A percentile compares a stretch with the other conserved stretches of the same genome.
Evolutionary conservation across 192 early-diverging fungal genomes (phyloP).

Genomic region (Mortierella alpina): DNA sequence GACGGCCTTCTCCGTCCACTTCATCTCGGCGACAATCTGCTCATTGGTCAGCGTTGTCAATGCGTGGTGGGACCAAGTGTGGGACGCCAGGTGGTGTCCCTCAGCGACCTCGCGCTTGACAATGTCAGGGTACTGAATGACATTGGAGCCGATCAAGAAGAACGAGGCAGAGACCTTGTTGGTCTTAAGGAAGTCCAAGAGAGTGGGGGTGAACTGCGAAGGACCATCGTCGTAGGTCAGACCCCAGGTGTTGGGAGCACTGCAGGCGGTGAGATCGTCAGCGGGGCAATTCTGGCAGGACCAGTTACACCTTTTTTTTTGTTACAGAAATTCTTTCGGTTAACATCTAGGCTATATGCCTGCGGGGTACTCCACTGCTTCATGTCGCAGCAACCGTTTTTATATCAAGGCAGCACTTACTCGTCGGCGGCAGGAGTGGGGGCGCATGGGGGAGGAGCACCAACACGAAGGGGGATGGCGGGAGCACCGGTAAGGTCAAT

Average conservation of each 20-base stretch:
- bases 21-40: conserved; percentile 70
- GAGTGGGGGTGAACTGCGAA: conserved; percentile 50
- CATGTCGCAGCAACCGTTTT: not conserved
- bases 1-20: conserved; percentile 73
- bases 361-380: not conserved
- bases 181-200: conserved; percentile 60
- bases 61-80: conserved; percentile 74
- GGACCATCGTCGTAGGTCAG: conserved; percentile 68
- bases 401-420: conserved; percentile 8
- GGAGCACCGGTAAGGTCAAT: conserved; percentile 46
- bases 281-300: conserved; percentile 55
- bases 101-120: conserved; percentile 49
- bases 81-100: conserved; percentile 70
- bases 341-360: not conserved
- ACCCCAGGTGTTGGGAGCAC: conserved; percentile 63
- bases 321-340: not conserved
- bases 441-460: conserved; percentile 31
- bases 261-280: conserved; percentile 59
- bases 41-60: conserved; percentile 62
- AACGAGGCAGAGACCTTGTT: conserved; percentile 61
- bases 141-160: conserved; percentile 67
- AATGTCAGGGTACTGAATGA: conserved; percentile 57
- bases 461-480: not conserved
- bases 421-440: conserved; percentile 10
- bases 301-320: conserved; percentile 54